phyloP scores from a whole-genome alignment of 768 basidiomycete genomes.

The Tephrocybe sp. region DNA sequence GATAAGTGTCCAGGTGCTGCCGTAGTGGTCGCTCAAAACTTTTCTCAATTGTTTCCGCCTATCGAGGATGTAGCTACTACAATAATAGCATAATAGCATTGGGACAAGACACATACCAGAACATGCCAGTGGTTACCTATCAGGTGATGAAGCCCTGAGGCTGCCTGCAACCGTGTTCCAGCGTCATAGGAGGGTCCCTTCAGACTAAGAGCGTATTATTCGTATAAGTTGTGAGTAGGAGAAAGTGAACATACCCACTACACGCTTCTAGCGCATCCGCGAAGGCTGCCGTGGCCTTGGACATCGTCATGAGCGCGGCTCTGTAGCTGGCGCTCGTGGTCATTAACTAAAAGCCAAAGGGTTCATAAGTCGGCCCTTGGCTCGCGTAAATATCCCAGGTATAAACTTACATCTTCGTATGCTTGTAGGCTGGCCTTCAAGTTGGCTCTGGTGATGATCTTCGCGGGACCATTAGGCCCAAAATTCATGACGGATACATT shows the following conservation, averaged over 20 bases:
- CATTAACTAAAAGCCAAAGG: conserved; percentile 55
- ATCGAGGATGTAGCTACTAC: too few relatives aligned
- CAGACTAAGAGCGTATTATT: conserved; percentile 40
- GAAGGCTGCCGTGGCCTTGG: conserved; percentile 79
- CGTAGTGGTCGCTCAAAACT: conserved; percentile 88
- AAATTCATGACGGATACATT: conserved; percentile 78
- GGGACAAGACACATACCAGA: conserved; percentile 54
- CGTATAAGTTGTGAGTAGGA: not conserved
- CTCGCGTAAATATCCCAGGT: conserved; percentile 2
- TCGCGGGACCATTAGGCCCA: conserved; percentile 70
- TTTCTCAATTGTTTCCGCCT: conserved; percentile 86
- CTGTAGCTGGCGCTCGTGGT: conserved; percentile 78
- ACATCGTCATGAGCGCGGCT: conserved; percentile 76
- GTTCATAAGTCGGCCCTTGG: not conserved
- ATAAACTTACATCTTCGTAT: conserved; percentile 70
- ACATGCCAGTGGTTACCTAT: conserved; percentile 93
- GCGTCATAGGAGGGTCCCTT: conserved; percentile 82
- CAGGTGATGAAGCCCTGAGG: conserved; percentile 87
- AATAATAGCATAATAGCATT: too few relatives aligned
- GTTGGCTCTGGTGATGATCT: conserved; percentile 80
- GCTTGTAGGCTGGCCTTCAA: conserved; percentile 76
- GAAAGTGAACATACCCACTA: conserved; percentile 57
- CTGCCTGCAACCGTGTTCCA: conserved; percentile 80
- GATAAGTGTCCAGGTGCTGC: conserved; percentile 83
- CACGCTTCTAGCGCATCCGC: conserved; percentile 87